Percentiles rank a stretch among this genome's conserved stretches.
Evolutionary conservation across 2,329 filamentous ascomycete genomes (phyloP).

Genomic region (Fusarium sp.): DNA sequence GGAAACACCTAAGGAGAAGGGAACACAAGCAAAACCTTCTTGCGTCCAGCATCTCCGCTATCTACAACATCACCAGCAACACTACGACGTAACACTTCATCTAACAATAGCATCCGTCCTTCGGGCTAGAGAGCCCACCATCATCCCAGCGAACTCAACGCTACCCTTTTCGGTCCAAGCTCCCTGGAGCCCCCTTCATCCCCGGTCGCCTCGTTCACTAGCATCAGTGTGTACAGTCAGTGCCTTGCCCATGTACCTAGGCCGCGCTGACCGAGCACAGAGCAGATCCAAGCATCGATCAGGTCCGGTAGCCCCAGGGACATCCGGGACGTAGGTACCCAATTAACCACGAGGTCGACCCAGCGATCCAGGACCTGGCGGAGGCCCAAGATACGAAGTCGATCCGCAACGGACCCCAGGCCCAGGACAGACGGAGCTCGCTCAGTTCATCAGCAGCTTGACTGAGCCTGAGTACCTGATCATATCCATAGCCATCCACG

Average conservation of each 20-base stretch:
- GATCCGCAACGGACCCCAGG: conserved; percentile 14
- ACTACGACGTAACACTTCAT: conserved; percentile 1
- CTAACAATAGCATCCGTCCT: conserved; percentile 23
- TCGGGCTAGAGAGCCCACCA: conserved; percentile 16
- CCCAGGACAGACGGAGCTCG: conserved; percentile 3
- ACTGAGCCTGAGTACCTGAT: not conserved
- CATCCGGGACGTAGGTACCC: conserved; percentile 25
- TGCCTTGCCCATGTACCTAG: not conserved
- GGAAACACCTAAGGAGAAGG: not conserved
- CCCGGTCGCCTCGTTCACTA: conserved; percentile 37
- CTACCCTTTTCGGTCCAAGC: conserved; percentile 40
- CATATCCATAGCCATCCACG: conserved; percentile 6
- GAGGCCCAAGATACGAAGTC: conserved; percentile 29
- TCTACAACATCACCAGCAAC: not conserved
- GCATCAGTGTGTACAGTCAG: conserved; percentile 1
- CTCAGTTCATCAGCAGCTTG: not conserved
- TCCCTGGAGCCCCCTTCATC: conserved; percentile 40
- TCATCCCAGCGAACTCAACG: conserved; percentile 17
- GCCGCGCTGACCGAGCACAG: conserved; percentile 33
- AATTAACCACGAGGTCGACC: conserved; percentile 31
- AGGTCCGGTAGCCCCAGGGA: conserved; percentile 11
- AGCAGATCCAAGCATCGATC: conserved; percentile 22
- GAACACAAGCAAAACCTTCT: not conserved
- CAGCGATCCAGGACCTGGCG: conserved; percentile 38
- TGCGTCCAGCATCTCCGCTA: not conserved